phyloP scores from a whole-genome alignment of 345 rosid species.

The Eucalyptus erythrocorys region DNA sequence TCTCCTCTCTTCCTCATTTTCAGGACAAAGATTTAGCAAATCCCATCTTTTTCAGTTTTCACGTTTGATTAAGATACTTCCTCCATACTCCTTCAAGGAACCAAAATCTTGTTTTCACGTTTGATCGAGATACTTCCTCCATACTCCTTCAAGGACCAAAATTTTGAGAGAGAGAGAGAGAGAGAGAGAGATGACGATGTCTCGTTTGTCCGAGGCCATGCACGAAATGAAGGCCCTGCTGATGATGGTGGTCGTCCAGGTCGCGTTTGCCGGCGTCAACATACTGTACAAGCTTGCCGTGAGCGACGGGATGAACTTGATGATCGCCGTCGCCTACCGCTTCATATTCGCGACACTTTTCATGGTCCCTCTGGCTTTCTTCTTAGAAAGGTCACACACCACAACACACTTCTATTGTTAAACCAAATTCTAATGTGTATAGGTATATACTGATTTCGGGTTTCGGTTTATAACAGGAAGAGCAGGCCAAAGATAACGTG shows the following conservation, averaged over 20 bases:
- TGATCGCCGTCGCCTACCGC: not conserved
- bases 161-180: not conserved
- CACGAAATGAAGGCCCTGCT: not conserved
- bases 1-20: not conserved
- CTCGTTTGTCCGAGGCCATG: not conserved
- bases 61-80: not conserved
- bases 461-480: conserved; percentile 9
- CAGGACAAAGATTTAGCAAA: not conserved
- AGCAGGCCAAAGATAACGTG: conserved; percentile 39
- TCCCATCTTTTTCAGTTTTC: not conserved
- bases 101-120: not conserved
- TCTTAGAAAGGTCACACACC: conserved; percentile 1
- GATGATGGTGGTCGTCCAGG: conserved; percentile 3
- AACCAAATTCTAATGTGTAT: not conserved
- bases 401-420: not conserved
- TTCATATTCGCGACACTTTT: not conserved
- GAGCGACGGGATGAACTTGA: not conserved
- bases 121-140: not conserved
- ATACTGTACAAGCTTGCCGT: not conserved
- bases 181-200: not conserved
- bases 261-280: not conserved
- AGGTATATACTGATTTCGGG: not conserved
- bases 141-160: not conserved
- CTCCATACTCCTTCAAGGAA: not conserved
- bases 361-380: conserved; percentile 1